phyloP scores from a whole-genome alignment of 306 rosid species.

The Dalbergia cultrata region DNA sequence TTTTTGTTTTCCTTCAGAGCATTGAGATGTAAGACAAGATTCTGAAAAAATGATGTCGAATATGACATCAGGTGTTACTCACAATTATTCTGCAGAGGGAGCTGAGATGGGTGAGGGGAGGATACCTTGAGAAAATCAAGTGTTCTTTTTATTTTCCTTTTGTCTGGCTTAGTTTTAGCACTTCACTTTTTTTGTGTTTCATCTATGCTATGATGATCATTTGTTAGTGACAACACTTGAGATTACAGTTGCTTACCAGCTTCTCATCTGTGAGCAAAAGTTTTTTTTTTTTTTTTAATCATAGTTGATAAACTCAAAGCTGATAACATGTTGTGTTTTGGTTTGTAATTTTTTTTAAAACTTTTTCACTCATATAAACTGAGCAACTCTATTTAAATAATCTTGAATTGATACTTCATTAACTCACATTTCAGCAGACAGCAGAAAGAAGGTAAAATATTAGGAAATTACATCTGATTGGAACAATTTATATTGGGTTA shows the following conservation, averaged over 20 bases:
- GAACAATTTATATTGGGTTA: slow-evolving; percentile 18
- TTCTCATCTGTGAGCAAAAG: not conserved
- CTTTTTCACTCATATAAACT: too few relatives aligned
- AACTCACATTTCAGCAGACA: not conserved
- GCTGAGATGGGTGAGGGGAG: too few relatives aligned
- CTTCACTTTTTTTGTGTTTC: not conserved
- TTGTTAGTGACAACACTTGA: too few relatives aligned
- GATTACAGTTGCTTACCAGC: too few relatives aligned
- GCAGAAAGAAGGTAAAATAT: not conserved
- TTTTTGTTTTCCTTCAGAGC: not conserved
- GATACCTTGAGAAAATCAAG: too few relatives aligned
- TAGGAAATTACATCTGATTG: slow-evolving; percentile 1
- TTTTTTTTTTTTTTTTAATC: not conserved
- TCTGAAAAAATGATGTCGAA: slow-evolving; percentile 8
- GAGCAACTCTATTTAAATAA: not conserved
- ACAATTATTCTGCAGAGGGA: too few relatives aligned
- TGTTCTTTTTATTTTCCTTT: not conserved
- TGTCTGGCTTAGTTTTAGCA: not conserved
- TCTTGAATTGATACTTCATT: slow-evolving; percentile 13
- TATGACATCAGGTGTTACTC: not conserved
- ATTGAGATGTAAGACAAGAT: not conserved
- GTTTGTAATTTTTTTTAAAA: not conserved
- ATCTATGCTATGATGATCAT: not conserved
- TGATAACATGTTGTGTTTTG: not conserved
- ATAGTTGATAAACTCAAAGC: not conserved